A percentile compares a stretch with the other conserved stretches of the same genome.
phyloP scores from a whole-genome alignment of 768 basidiomycete genomes.

The Tulasnella sp. region DNA sequence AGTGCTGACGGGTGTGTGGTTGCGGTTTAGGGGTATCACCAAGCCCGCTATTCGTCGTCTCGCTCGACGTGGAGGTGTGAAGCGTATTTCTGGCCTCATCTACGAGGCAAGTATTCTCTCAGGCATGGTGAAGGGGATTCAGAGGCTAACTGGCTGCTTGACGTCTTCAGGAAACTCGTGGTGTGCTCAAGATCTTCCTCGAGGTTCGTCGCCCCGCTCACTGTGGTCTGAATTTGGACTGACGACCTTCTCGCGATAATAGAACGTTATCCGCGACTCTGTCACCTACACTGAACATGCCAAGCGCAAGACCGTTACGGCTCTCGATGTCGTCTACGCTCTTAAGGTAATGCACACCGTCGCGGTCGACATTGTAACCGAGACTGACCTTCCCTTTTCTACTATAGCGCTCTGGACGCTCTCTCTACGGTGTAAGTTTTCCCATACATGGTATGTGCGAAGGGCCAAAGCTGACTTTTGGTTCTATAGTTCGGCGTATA shows the following conservation, averaged over 20 bases:
- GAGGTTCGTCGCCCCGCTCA: constrained; percentile 38
- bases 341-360: constrained; percentile 44
- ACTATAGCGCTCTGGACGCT: constrained; percentile 30
- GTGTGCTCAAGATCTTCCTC: constrained; percentile 54
- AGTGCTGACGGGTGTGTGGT: not conserved
- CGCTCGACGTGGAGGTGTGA: constrained; percentile 55
- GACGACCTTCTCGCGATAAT: not conserved
- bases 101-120: constrained; percentile 40
- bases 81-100: constrained; percentile 51
- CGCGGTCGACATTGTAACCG: constrained; percentile 12
- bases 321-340: constrained; percentile 55
- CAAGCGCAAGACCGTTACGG: constrained; percentile 50
- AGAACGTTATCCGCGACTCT: constrained; percentile 52
- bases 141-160: not conserved
- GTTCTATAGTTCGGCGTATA: constrained; percentile 41
- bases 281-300: constrained; percentile 59
- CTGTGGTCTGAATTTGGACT: not conserved
- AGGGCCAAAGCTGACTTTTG: not conserved
- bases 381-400: constrained; percentile 5
- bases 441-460: not conserved
- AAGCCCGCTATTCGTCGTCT: constrained; percentile 56
- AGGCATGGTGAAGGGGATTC: not conserved
- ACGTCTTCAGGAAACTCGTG: constrained; percentile 49
- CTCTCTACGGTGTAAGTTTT: constrained; percentile 32
- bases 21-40: constrained; percentile 52